phyloP scores from a whole-genome alignment of 345 rosid genomes.

The Pseudoturritis turrita region DNA sequence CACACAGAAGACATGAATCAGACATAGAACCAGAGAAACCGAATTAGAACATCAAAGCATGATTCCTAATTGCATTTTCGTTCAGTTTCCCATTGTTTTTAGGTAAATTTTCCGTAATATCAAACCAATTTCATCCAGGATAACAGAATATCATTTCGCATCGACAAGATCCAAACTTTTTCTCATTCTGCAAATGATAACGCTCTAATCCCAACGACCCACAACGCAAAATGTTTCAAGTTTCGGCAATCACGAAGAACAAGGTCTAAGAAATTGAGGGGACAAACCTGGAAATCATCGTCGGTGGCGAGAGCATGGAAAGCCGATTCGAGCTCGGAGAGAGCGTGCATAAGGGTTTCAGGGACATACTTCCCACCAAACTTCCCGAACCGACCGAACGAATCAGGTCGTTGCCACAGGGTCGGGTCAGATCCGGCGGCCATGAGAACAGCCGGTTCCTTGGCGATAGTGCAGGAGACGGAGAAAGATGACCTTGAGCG shows the following conservation, averaged over 20 bases:
- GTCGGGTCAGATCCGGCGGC: slow-evolving; percentile 36
- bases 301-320: slow-evolving; percentile 59
- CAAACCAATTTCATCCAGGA: background rate
- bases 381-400: slow-evolving; percentile 85
- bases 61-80: background rate
- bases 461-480: slow-evolving; percentile 50
- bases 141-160: background rate
- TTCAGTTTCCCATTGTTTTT: background rate
- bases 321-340: slow-evolving; percentile 77
- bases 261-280: background rate
- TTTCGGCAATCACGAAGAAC: background rate
- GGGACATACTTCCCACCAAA: slow-evolving; percentile 96
- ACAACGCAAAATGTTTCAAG: background rate
- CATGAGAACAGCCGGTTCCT: slow-evolving; percentile 43
- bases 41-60: background rate
- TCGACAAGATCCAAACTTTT: background rate
- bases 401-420: slow-evolving; percentile 65
- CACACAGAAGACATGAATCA: background rate
- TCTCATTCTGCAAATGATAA: background rate
- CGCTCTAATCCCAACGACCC: background rate
- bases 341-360: slow-evolving; percentile 88
- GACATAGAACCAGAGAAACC: background rate
- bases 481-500: slow-evolving; percentile 23
- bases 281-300: slow-evolving; percentile 65
- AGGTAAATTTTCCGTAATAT: background rate